Conservation (phyloP, 2,329 filamentous ascomycete genomes). For the Arthrocladium fulminans region DNA sequence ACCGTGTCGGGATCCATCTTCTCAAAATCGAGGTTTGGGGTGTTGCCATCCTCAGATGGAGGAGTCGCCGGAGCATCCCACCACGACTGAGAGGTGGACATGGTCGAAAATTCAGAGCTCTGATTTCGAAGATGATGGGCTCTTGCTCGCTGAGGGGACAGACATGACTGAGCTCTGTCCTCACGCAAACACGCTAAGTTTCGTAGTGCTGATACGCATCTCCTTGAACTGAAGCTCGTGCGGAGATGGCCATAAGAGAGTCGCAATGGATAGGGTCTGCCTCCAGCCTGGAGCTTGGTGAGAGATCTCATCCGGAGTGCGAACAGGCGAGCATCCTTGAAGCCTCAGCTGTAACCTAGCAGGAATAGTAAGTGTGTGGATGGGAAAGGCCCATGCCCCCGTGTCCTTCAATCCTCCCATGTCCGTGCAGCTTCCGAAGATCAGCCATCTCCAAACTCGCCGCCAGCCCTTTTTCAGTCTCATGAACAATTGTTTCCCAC, state of each 20-base stretch:
- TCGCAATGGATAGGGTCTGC: constrained; percentile 70
- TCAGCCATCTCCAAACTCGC: not conserved
- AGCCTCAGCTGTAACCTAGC: not conserved
- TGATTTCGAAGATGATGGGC: not conserved
- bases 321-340: not conserved
- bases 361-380: not conserved
- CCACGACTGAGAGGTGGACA: constrained; percentile 19
- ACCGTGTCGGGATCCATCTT: constrained; percentile 9
- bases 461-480: no score
- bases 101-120: constrained; percentile 12
- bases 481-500: no score
- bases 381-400: not conserved
- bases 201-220: not conserved
- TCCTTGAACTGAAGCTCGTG: not conserved
- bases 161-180: not conserved
- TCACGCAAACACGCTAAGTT: not conserved
- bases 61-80: constrained; percentile 11
- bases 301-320: constrained; percentile 3
- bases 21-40: constrained; percentile 1
- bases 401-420: not conserved
- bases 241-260: constrained; percentile 88
- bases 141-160: not conserved
- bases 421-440: not conserved
- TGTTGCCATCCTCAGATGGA: constrained; percentile 12
- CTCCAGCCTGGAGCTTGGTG: not conserved